Base-by-base conservation (phyloP, 2,329 filamentous ascomycete genomes). In the Alternaria tenuissima region DNA sequence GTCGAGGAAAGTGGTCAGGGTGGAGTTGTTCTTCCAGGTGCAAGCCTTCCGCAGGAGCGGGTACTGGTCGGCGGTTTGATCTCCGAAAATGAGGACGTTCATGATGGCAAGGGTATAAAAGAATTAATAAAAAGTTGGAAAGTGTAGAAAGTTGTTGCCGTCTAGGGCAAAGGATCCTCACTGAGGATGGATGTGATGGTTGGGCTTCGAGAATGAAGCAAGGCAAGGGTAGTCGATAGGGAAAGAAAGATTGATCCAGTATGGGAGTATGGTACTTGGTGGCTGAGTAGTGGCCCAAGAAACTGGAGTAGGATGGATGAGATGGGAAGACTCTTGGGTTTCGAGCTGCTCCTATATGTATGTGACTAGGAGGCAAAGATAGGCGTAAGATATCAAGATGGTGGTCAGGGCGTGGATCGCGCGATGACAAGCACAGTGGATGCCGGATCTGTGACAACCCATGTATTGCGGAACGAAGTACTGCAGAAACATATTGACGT, bases 51-150 rank as follows among this genome's bases (percentile, higher is more conserved):
- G 78, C 62, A 91, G 79, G 65, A 90, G 87, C 67, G 81, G 81
- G 73, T 89, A 86, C 69, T 88, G 88, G 76, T 90, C 87, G 69
- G 88, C 83, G 61, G 89, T 91, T 79, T 91, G 89, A 74, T 91
- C 89, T 80, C 89, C 89, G 74, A 91, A 90, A 63, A 91, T 85
- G 76, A 90, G 84, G 59, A 81, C 73, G 71, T 84, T 83, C 74
- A 81, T 81, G 65, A 56, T 79, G 53, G 57, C 60, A 57, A 60
- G 66, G 68, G 68, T 73, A 72, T 71, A 69, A 63, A 65, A 46
- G 49, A 66, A 62, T 66, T 58, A 66, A 68, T 61, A 41, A 48
- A 52, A 54, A 55, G 30, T 43, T 63, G 41, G 26, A 61, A 57
- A 22, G 36, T 18, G 39, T 43, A 49, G 52, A 32, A 52, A 47